Evolutionary conservation across 805 yeast species (phyloP).

Genomic region (Blastobotrys chiropterorum): DNA sequence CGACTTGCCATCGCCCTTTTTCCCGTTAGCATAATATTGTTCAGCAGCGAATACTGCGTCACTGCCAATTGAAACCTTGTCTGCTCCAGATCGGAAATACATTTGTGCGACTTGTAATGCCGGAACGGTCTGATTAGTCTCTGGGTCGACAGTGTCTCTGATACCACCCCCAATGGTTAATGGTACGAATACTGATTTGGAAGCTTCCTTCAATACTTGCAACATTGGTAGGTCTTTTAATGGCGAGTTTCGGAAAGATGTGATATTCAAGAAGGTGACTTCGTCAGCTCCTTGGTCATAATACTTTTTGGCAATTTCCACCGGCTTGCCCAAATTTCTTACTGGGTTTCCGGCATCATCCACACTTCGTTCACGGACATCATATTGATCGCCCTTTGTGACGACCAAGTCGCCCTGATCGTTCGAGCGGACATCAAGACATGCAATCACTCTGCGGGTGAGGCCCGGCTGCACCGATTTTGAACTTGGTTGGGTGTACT

Average conservation of each 20-base stretch:
- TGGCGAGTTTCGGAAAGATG: slow-evolving; percentile 94
- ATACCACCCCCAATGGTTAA: slow-evolving; percentile 98
- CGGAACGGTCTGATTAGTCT: slow-evolving; percentile 60
- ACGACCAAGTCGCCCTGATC: slow-evolving; percentile 95
- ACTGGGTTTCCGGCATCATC: slow-evolving; percentile 49
- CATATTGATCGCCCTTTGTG: slow-evolving; percentile 97
- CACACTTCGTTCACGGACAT: slow-evolving; percentile 73
- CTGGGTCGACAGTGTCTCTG: slow-evolving; percentile 82
- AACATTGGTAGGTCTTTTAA: slow-evolving; percentile 91
- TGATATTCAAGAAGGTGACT: slow-evolving; percentile 87
- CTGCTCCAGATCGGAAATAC: slow-evolving; percentile 96
- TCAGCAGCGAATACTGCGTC: slow-evolving; percentile 95
- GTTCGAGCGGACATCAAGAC: slow-evolving; percentile 93
- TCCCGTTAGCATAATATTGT: slow-evolving; percentile 55
- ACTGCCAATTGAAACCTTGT: slow-evolving; percentile 95
- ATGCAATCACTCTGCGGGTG: slow-evolving; percentile 89
- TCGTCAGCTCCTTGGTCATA: slow-evolving; percentile 97
- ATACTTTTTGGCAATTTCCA: slow-evolving; percentile 83
- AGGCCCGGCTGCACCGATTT: slow-evolving; percentile 43
- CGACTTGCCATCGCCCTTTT: slow-evolving; percentile 59
- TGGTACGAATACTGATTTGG: slow-evolving; percentile 91
- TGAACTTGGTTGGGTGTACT: slow-evolving; percentile 20
- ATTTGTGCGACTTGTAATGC: slow-evolving; percentile 88
- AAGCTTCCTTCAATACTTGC: slow-evolving; percentile 74
- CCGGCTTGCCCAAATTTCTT: slow-evolving; percentile 94